phyloP scores from a whole-genome alignment of 108 stramenopile species.

The Chaetoceros muelleri region DNA sequence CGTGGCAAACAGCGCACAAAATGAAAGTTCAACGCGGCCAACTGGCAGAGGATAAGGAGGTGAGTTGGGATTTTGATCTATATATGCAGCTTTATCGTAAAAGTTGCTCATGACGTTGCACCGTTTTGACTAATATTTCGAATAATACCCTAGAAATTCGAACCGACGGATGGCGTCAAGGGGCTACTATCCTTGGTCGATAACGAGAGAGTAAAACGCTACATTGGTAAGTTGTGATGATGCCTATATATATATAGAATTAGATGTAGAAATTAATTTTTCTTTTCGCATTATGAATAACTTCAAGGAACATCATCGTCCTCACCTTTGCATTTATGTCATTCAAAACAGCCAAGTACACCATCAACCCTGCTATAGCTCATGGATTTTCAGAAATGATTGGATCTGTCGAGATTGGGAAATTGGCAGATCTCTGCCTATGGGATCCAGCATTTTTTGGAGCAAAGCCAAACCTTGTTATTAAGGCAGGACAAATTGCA shows the following conservation, averaged over 20 bases:
- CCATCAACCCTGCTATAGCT: conserved; percentile 95
- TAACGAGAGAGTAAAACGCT: conserved; percentile 89
- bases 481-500: conserved; percentile 92
- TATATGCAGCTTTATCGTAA: neutral
- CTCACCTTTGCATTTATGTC: neutral
- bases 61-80: neutral
- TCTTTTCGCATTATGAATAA: neutral
- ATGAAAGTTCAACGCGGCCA: conserved; percentile 95
- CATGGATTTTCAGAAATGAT: conserved; percentile 92
- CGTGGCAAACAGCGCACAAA: conserved; percentile 98
- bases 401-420: conserved; percentile 89
- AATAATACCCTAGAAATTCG: neutral
- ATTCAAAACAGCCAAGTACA: conserved; percentile 88
- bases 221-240: conserved; percentile 40
- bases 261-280: no score
- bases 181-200: conserved; percentile 34
- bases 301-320: neutral
- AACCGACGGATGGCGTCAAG: neutral
- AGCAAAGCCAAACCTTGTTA: conserved; percentile 93
- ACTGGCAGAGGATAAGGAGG: conserved; percentile 61
- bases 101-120: no score
- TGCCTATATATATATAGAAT: no score
- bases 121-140: neutral
- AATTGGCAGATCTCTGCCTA: conserved; percentile 90
- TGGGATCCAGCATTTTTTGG: conserved; percentile 95